These are phyloP conservation scores for Gymnopilus junonius DNA, from an alignment of 768 basidiomycete genomes.

Conservation along the genomic window DNA sequence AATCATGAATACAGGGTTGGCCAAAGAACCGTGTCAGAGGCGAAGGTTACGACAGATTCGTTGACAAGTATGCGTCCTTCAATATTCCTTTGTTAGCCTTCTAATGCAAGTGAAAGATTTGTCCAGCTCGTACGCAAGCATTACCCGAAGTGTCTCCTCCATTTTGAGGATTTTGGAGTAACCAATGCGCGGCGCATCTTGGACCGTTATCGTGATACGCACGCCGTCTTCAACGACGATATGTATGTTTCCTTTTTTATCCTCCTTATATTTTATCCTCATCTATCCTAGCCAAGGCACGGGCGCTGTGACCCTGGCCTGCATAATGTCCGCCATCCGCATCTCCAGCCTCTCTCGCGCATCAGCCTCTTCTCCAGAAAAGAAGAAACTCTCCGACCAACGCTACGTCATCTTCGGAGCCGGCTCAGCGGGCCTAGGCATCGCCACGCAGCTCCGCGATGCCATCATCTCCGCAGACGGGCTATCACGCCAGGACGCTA, in stretches of 20 bases:
- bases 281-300: conserved; percentile 62
- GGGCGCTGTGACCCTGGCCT: conserved; percentile 74
- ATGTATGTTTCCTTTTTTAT: conserved; percentile 49
- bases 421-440: conserved; percentile 83
- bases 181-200: conserved; percentile 75
- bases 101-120: conserved; percentile 49
- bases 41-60: conserved; percentile 74
- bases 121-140: conserved; percentile 78
- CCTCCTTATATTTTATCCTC: neutral
- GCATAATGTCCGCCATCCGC: conserved; percentile 68
- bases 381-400: conserved; percentile 61
- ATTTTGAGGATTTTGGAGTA: conserved; percentile 89
- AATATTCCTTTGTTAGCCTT: neutral
- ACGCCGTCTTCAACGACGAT: conserved; percentile 85
- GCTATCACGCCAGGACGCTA: conserved; percentile 60
- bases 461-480: conserved; percentile 67
- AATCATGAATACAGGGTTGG: conserved; percentile 61
- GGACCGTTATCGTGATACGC: conserved; percentile 61
- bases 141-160: conserved; percentile 66
- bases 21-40: conserved; percentile 71
- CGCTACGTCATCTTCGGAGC: conserved; percentile 81
- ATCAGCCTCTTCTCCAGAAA: conserved; percentile 9
- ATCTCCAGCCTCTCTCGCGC: conserved; percentile 50
- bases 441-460: conserved; percentile 75
- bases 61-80: conserved; percentile 62